Evolutionary conservation across 768 basidiomycete genomes (phyloP), one percentile per base, ranked within the genome.

Genomic region (Boletellus emodensis): DNA sequence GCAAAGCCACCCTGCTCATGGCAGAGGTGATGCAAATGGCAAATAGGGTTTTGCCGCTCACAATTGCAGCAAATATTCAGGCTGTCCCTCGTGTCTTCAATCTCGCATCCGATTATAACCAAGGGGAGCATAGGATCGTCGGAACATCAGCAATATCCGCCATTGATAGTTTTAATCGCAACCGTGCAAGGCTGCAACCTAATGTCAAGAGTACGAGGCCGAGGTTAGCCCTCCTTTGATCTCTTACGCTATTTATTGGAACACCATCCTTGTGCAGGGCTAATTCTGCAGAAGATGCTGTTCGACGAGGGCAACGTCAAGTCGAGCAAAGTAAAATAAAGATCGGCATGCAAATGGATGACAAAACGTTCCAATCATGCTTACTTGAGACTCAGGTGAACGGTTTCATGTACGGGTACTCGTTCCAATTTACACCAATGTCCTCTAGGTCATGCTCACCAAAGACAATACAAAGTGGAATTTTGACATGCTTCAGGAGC

Each of bases 381-480:
- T 73, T 99, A 44, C 75, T 94, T 18, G 93, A 96, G 59, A 91
- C 92, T 2, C 90, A 93, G 70, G 92, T 92, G 46, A 53, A 64
- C 64, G 12, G 12, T 1, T 46, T 49, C 26, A 20, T 13, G 13
- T 39, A 51, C 24, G 18, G 18, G 38, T 51, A 18, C 36, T 14
- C 34, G 15, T 13, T 30, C 37, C 48, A 24, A 6, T 22, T 33
- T 51, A 46, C 18, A 39, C 33, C 41, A 17, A n/a, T 8, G 40
- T 24, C 41, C 57, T 26, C 48, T 56, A 91, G 89, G 88, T 95
- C 12, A 86, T 90, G 75, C 74, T 86, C 26, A 87, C 85, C 10
- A 94, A 91, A 62, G 94, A 97, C 57, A 83, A 90, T 54, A 80
- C 81, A 6, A 93, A 89, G 59, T 99, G 96, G 96, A 89, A 88